Conservation (phyloP, 495 filamentous ascomycete genomes). For the Margaritispora aquatica region DNA sequence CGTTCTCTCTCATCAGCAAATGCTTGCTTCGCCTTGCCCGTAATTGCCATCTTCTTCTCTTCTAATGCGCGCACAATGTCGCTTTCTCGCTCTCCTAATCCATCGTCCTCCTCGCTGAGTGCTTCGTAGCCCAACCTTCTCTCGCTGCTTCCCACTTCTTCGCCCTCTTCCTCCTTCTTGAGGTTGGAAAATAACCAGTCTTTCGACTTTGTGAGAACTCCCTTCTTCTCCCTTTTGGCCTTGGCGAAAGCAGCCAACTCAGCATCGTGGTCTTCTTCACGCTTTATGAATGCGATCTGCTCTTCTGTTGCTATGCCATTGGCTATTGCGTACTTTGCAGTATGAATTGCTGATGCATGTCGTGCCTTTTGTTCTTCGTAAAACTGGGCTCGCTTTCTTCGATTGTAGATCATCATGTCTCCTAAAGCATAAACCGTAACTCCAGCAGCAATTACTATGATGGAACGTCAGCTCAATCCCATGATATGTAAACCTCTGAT, state of each 20-base stretch:
- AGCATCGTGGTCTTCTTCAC: constrained; percentile 43
- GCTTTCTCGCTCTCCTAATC: constrained; percentile 29
- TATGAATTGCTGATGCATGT: constrained; percentile 42
- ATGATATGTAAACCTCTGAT: background rate
- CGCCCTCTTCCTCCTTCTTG: constrained; percentile 39
- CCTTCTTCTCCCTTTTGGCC: constrained; percentile 32
- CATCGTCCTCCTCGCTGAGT: constrained; percentile 32
- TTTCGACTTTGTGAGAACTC: constrained; percentile 30
- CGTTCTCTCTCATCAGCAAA: constrained; percentile 43
- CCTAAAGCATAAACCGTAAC: constrained; percentile 74
- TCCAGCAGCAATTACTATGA: constrained; percentile 60
- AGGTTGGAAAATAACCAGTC: constrained; percentile 35
- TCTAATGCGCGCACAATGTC: constrained; percentile 33
- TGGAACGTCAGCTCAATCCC: constrained; percentile 13
- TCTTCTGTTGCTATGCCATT: constrained; percentile 56
- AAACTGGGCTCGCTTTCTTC: constrained; percentile 58
- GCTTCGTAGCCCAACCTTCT: constrained; percentile 30
- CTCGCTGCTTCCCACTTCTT: constrained; percentile 26
- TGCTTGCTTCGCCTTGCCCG: constrained; percentile 38
- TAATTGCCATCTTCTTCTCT: constrained; percentile 22
- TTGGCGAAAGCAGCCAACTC: constrained; percentile 31
- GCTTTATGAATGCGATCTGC: constrained; percentile 48
- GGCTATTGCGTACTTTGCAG: constrained; percentile 54
- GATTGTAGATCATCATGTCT: constrained; percentile 87
- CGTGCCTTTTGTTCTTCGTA: constrained; percentile 55